Conservation (phyloP, 2,329 filamentous ascomycete genomes). For the Cercospora zeina region DNA sequence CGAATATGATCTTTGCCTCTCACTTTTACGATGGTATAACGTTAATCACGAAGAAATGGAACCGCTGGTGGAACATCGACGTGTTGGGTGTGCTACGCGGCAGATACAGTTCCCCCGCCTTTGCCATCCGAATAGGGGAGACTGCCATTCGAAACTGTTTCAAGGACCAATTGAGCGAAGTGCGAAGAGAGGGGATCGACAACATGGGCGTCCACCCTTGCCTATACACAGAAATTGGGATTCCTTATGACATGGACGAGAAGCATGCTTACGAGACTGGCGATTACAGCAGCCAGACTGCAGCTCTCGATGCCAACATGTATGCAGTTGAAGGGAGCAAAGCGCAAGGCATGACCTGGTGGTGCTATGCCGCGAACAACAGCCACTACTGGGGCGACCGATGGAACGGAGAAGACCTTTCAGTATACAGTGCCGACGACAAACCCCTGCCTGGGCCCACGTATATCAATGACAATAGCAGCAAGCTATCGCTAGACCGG, state of each 20-base stretch:
- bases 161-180: conserved; percentile 77
- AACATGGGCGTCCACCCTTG: conserved; percentile 86
- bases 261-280: conserved; percentile 94
- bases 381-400: conserved; percentile 85
- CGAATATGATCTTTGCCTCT: conserved; percentile 85
- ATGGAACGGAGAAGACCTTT: conserved; percentile 97
- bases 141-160: conserved; percentile 92
- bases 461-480: conserved; percentile 49
- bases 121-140: conserved; percentile 91
- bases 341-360: conserved; percentile 83
- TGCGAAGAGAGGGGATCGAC: conserved; percentile 83
- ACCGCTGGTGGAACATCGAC: conserved; percentile 94
- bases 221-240: conserved; percentile 91
- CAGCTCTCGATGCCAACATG: conserved; percentile 94
- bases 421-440: conserved; percentile 85
- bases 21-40: conserved; percentile 98
- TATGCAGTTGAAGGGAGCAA: conserved; percentile 83
- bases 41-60: conserved; percentile 98
- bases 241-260: conserved; percentile 98
- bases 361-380: conserved; percentile 83
- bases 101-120: conserved; percentile 81
- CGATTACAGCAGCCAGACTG: conserved; percentile 87
- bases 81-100: conserved; percentile 89
- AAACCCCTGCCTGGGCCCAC: conserved; percentile 55
- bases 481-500: conserved; percentile 53